Evolutionary conservation across 495 filamentous ascomycete genomes (phyloP).

Genomic region (Neurospora tetraspora): DNA sequence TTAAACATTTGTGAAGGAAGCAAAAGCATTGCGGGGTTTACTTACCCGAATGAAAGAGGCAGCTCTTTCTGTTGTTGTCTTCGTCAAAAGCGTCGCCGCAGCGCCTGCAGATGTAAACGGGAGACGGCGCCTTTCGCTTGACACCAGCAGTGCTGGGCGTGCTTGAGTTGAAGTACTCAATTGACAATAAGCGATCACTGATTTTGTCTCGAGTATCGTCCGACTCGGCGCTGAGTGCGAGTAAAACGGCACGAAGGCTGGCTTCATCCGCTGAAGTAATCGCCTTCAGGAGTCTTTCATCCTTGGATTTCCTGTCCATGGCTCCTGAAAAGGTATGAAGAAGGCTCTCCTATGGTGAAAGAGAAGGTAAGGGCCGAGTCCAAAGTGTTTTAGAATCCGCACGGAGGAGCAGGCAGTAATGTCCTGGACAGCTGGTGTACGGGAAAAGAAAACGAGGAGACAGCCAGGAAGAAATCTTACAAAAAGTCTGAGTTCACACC

Average conservation of each 20-base stretch:
- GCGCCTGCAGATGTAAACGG: not conserved
- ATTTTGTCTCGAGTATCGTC: not conserved
- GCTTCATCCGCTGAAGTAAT: not conserved
- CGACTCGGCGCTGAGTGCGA: not conserved
- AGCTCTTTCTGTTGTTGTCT: not conserved
- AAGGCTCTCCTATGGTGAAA: not conserved
- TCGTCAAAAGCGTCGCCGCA: not conserved
- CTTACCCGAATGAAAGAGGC: not conserved
- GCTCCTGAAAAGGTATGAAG: not conserved
- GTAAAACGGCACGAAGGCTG: not conserved
- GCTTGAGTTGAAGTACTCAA: too few species aligned
- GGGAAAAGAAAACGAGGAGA: not conserved
- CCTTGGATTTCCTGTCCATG: not conserved
- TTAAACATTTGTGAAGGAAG: not conserved
- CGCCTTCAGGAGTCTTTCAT: not conserved
- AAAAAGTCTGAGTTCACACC: too few species aligned
- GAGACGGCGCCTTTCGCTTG: not conserved
- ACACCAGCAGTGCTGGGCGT: too few species aligned
- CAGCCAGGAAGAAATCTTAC: not conserved
- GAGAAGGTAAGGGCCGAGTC: too few species aligned
- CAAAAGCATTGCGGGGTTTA: too few species aligned
- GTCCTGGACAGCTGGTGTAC: not conserved
- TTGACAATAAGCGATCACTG: too few species aligned
- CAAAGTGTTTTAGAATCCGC: too few species aligned
- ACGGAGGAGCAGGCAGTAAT: not conserved